Evolutionary conservation across 768 basidiomycete genomes (phyloP).

Genomic region (Kwoniella sp.): DNA sequence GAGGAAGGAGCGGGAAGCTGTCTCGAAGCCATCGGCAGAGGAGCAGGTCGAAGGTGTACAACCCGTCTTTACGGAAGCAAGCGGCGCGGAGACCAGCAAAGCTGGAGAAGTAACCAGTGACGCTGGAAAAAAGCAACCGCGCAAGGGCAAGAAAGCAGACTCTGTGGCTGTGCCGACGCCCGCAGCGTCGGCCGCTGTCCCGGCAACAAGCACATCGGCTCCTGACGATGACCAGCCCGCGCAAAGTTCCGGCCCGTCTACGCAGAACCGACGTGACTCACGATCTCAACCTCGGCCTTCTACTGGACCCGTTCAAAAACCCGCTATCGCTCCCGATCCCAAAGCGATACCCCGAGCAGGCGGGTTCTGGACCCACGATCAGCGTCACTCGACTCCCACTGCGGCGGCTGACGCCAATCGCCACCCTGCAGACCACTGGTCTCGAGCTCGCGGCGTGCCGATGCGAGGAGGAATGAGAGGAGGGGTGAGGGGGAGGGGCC

Average conservation of each 20-base stretch:
- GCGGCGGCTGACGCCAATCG: no score
- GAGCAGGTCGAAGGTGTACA: conserved; percentile 2
- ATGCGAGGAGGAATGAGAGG: conserved; percentile 53
- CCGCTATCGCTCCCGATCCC: conserved; percentile 62
- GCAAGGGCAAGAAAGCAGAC: no score
- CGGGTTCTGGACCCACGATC: conserved; percentile 92
- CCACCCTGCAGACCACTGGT: conserved; percentile 54
- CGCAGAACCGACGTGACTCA: conserved; percentile 1
- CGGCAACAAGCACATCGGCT: no score
- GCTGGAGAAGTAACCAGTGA: no score
- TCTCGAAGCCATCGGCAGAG: neutral
- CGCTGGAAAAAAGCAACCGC: no score
- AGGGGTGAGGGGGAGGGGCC: conserved; percentile 29
- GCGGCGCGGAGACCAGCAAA: no score
- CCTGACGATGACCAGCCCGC: no score
- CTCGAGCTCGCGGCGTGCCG: conserved; percentile 57
- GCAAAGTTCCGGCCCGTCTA: no score
- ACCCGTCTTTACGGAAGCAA: no score
- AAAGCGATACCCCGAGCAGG: conserved; percentile 86
- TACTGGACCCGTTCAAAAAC: neutral
- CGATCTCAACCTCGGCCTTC: neutral
- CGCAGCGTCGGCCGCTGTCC: neutral
- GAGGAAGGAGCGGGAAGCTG: conserved; percentile 10
- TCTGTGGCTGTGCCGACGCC: neutral
- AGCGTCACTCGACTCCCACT: no score